Evolutionary conservation across 306 rosid genomes (phyloP).

Genomic region (Sechiopsis laciniata): DNA sequence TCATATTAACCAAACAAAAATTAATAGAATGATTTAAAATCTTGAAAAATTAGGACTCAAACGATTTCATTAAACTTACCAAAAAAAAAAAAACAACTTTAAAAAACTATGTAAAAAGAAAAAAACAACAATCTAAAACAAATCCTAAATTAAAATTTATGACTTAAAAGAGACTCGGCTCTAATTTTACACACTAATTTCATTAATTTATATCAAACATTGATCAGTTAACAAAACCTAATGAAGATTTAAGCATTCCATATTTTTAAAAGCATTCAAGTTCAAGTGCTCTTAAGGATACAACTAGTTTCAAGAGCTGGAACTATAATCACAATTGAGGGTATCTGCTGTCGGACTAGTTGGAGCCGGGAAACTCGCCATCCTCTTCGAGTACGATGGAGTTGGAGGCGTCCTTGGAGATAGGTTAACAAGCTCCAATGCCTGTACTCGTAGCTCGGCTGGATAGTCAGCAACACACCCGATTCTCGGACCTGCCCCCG

Average conservation of each 20-base stretch:
- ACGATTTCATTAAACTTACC: too few relatives aligned
- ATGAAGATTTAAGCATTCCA: not conserved
- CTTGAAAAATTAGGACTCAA: too few relatives aligned
- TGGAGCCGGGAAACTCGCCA: conserved; percentile 38
- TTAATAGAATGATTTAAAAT: too few relatives aligned
- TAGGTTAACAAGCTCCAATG: conserved; percentile 69
- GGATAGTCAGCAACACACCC: conserved; percentile 97
- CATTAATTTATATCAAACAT: not conserved
- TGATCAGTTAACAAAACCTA: not conserved
- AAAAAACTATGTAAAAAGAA: not conserved
- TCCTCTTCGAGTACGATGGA: conserved; percentile 32
- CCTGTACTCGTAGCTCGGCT: conserved; percentile 62
- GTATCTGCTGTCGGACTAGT: not conserved
- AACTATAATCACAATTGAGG: not conserved
- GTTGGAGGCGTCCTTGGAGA: conserved; percentile 62
- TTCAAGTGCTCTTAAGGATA: not conserved
- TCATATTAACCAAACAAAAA: too few relatives aligned
- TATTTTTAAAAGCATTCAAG: not conserved
- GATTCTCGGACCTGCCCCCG: conserved; percentile 96
- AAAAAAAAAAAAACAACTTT: not conserved
- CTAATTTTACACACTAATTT: not conserved
- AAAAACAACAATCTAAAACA: not conserved
- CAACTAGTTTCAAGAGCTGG: not conserved
- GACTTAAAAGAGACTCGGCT: not conserved
- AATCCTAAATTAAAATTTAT: not conserved